Percentiles rank a stretch among this genome's conserved stretches.
phyloP scores from a whole-genome alignment of 2,329 filamentous ascomycete genomes.

The Esteya vermicola region DNA sequence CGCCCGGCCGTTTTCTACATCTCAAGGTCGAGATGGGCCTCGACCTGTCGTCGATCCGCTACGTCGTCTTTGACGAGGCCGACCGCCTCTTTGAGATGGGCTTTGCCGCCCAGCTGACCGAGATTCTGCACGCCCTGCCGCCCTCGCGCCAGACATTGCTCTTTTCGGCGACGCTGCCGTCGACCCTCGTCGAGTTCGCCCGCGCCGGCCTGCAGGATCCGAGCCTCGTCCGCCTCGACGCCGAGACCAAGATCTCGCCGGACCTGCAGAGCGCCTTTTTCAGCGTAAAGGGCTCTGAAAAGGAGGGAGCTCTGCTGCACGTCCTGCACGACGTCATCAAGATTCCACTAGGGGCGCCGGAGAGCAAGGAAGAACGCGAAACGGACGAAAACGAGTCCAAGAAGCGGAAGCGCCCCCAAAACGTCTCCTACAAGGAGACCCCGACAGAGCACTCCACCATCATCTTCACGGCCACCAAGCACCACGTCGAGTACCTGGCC shows the following conservation, averaged over 20 bases:
- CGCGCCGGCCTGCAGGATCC: slow-evolving; percentile 87
- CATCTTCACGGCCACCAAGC: slow-evolving; percentile 87
- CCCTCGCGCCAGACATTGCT: slow-evolving; percentile 75
- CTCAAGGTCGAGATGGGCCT: slow-evolving; percentile 93
- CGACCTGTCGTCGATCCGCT: slow-evolving; percentile 79
- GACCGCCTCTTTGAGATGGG: slow-evolving; percentile 98
- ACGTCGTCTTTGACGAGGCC: slow-evolving; percentile 95
- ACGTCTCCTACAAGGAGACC: slow-evolving; percentile 48
- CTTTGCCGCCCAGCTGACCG: slow-evolving; percentile 81
- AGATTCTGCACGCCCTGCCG: slow-evolving; percentile 83
- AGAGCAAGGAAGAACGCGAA: slow-evolving; percentile 26
- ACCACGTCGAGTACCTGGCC: slow-evolving; percentile 89
- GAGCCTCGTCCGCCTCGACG: slow-evolving; percentile 76
- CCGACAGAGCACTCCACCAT: slow-evolving; percentile 89
- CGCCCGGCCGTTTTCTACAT: slow-evolving; percentile 90
- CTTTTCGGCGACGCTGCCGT: slow-evolving; percentile 90
- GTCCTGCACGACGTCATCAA: slow-evolving; percentile 86
- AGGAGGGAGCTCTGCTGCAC: slow-evolving; percentile 82
- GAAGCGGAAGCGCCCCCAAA: slow-evolving; percentile 44
- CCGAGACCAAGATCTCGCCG: slow-evolving; percentile 89
- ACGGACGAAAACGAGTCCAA: slow-evolving; percentile 4
- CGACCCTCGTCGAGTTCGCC: slow-evolving; percentile 90
- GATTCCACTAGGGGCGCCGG: slow-evolving; percentile 59
- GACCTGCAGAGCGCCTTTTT: slow-evolving; percentile 96
- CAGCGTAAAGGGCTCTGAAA: slow-evolving; percentile 79